Evolutionary conservation across 495 filamentous ascomycete genomes (phyloP).

Genomic region (Penicillium desertorum): DNA sequence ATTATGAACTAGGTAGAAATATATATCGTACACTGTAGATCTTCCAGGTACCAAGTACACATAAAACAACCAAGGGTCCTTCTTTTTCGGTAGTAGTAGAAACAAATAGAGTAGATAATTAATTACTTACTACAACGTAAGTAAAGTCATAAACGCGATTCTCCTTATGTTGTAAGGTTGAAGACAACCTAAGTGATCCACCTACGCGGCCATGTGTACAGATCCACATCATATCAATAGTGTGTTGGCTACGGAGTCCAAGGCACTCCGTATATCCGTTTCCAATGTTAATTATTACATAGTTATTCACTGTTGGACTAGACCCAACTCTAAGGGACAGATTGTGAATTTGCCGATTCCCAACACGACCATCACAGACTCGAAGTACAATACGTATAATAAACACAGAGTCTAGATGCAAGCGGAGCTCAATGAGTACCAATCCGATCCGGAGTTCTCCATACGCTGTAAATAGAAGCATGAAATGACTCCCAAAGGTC

Average conservation of each 20-base stretch:
- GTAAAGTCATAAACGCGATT: too few relatives aligned
- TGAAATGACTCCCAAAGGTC: background rate
- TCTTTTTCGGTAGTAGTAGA: background rate
- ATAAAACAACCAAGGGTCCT: background rate
- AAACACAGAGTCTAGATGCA: conserved; percentile 5
- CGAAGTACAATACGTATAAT: background rate
- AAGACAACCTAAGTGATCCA: background rate
- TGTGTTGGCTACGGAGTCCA: background rate
- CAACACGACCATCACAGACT: conserved; percentile 7
- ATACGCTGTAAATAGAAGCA: conserved; percentile 11
- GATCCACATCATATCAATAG: background rate
- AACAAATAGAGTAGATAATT: background rate
- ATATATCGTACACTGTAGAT: background rate
- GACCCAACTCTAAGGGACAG: conserved; percentile 4
- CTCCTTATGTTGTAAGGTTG: background rate
- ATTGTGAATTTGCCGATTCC: conserved; percentile 17
- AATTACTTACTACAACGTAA: too few relatives aligned
- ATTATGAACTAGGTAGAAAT: background rate
- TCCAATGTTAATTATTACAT: background rate
- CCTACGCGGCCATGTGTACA: background rate
- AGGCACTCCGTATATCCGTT: background rate
- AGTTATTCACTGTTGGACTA: background rate
- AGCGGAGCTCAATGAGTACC: conserved; percentile 4
- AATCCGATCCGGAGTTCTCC: background rate
- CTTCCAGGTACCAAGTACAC: background rate